Conservation (phyloP, 2,329 filamentous ascomycete genomes). For the Penicillium sclerotigenum region DNA sequence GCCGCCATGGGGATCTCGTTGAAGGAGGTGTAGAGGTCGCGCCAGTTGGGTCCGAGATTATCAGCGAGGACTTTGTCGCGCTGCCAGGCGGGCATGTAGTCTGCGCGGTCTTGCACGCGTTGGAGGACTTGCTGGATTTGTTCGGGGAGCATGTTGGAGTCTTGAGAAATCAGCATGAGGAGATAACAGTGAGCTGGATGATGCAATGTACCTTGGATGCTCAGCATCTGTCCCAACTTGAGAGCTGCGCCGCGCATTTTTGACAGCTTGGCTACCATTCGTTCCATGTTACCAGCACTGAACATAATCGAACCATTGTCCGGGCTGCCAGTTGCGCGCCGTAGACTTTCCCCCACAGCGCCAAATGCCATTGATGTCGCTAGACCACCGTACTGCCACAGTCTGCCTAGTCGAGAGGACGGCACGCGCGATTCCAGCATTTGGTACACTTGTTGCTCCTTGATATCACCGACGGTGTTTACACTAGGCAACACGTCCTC, state of each 20-base stretch:
- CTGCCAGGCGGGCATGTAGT: constrained; percentile 97
- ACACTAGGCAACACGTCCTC: constrained; percentile 34
- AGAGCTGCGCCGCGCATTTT: constrained; percentile 96
- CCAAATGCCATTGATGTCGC: constrained; percentile 95
- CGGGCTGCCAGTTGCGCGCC: constrained; percentile 69
- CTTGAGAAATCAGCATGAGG: constrained; percentile 39
- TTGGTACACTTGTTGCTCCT: constrained; percentile 53
- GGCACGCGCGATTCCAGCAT: constrained; percentile 89
- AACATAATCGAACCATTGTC: constrained; percentile 74
- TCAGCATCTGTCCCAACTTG: constrained; percentile 97
- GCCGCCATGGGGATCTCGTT: constrained; percentile 91
- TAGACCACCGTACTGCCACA: constrained; percentile 94
- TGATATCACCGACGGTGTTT: constrained; percentile 18
- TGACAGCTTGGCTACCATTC: constrained; percentile 86
- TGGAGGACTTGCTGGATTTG: constrained; percentile 87
- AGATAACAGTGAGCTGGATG: neutral
- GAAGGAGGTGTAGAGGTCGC: constrained; percentile 76
- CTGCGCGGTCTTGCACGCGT: constrained; percentile 90
- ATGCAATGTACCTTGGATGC: constrained; percentile 67
- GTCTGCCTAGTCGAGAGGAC: constrained; percentile 75
- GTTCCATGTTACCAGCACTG: constrained; percentile 85
- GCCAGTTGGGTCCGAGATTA: constrained; percentile 82
- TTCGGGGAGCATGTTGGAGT: constrained; percentile 87
- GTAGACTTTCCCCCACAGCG: constrained; percentile 79
- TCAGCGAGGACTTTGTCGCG: constrained; percentile 75